Evolutionary conservation across 306 rosid genomes (phyloP).

Genomic region (Abrus precatorius): DNA sequence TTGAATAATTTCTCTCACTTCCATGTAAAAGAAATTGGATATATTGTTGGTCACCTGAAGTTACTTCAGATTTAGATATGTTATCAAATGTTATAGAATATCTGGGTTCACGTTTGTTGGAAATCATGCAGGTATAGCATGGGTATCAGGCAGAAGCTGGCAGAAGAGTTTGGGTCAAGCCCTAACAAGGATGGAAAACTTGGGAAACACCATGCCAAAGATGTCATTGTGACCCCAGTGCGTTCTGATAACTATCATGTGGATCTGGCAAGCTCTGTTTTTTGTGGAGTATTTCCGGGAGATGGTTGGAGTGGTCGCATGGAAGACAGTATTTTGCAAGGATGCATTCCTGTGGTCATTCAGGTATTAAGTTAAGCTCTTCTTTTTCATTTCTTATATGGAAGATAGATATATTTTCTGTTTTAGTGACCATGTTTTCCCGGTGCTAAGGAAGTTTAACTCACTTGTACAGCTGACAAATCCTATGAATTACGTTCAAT

Average conservation of each 20-base stretch:
- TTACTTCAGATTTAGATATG: constrained; percentile 28
- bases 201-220: constrained; percentile 80
- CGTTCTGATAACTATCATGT: constrained; percentile 72
- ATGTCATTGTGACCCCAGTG: constrained; percentile 74
- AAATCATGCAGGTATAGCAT: constrained; percentile 78
- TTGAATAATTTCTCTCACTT: constrained; percentile 31
- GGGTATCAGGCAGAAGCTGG: constrained; percentile 92
- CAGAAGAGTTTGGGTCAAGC: constrained; percentile 81
- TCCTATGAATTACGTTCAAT: neutral
- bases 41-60: constrained; percentile 20
- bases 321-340: constrained; percentile 94
- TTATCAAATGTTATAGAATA: constrained; percentile 40
- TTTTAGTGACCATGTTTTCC: constrained; percentile 13
- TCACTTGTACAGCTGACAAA: neutral
- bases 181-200: constrained; percentile 85
- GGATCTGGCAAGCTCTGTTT: constrained; percentile 76
- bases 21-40: constrained; percentile 32
- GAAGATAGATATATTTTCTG: neutral
- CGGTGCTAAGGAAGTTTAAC: constrained; percentile 11
- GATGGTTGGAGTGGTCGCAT: constrained; percentile 98
- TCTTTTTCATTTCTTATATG: neutral
- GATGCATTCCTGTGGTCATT: constrained; percentile 92
- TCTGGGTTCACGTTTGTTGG: constrained; percentile 10
- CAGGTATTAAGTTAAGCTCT: constrained; percentile 61
- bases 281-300: constrained; percentile 91